Evolutionary conservation across 2,329 filamentous ascomycete species (phyloP), one percentile per base, ranked within the genome.

Genomic region (Cladosporium sphaerospermum): DNA sequence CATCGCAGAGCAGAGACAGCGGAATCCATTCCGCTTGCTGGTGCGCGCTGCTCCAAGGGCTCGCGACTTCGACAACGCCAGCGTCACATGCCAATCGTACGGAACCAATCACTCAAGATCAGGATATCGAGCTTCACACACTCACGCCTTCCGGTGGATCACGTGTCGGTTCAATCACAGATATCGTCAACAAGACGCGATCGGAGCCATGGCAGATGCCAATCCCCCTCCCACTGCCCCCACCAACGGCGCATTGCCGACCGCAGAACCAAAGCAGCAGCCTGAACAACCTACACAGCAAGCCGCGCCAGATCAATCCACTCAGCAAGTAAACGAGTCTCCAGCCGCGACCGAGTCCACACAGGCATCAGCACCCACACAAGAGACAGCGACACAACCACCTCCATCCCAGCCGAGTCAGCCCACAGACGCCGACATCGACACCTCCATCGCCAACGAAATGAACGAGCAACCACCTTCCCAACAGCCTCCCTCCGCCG

Each of bases 401-500:
- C 40, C 31, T 33, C 23, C 52, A 19, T 11, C 42, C 32, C 41
- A 47, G 31, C 10, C 42, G 14, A 13, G 7, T 9, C 41, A 47
- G 7, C 42, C 43, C 43, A 37, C 53, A 32, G 56, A 67, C 54
- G 67, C 73, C 28, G 65, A 70, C 45, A 63, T 73, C 34, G 72
- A 74, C 57, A 64, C 68, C 33, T 63, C 67, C 13, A 61, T 75
- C 43, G 72, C 74, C 56, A 67, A 68, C 55, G 73, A 75, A 55
- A 69, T 74, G 59, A 60, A 62, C 28, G 36, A 49, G 45, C 53
- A 32, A 36, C 51, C 37, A 31, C 54, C 55, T 18, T 45, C 51
- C 36, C 56, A 40, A 59, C 61, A 47, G 48, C 54, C 44, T 60
- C 61, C 57, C 2, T 84, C 84, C 47, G 86, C 88, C 67, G 96